Conservation (phyloP, 768 basidiomycete species). For the Leccinum olivaceopallidum region DNA sequence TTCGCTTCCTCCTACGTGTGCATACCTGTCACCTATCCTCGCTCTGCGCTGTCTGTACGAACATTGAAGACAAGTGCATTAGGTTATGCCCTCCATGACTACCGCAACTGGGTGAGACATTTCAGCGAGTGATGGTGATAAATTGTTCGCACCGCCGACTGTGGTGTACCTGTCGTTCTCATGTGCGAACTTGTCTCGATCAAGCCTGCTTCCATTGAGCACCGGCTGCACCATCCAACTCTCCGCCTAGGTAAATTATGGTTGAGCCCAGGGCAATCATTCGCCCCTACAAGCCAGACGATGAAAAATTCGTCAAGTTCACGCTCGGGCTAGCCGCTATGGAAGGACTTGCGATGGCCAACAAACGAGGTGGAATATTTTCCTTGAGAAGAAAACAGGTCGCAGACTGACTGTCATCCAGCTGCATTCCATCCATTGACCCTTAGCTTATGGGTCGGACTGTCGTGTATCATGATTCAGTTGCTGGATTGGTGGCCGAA, state of each 20-base stretch:
- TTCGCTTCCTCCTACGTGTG: conserved; percentile 25
- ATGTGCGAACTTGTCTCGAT: conserved; percentile 4
- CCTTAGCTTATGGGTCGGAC: conserved; percentile 58
- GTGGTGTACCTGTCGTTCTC: not conserved
- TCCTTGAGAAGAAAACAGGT: not conserved
- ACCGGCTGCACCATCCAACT: not conserved
- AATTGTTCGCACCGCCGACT: no score
- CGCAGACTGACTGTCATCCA: conserved; percentile 2
- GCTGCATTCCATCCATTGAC: conserved; percentile 64
- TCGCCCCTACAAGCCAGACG: conserved; percentile 48
- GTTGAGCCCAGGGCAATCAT: conserved; percentile 47
- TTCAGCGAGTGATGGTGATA: not conserved
- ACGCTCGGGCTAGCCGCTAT: conserved; percentile 64
- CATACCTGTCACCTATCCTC: conserved; percentile 38
- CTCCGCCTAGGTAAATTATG: conserved; percentile 33
- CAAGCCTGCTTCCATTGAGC: not conserved
- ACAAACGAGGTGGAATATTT: conserved; percentile 48
- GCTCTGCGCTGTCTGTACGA: conserved; percentile 48
- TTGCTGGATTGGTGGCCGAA: conserved; percentile 71
- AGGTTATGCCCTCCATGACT: conserved; percentile 18
- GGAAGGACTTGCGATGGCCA: conserved; percentile 68
- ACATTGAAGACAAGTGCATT: conserved; percentile 39
- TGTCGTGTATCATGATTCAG: conserved; percentile 60
- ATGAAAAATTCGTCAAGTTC: conserved; percentile 65
- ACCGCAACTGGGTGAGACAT: not conserved